Evolutionary conservation across 805 yeast species (phyloP).

Genomic region (Myxozyma vanderwaltii): DNA sequence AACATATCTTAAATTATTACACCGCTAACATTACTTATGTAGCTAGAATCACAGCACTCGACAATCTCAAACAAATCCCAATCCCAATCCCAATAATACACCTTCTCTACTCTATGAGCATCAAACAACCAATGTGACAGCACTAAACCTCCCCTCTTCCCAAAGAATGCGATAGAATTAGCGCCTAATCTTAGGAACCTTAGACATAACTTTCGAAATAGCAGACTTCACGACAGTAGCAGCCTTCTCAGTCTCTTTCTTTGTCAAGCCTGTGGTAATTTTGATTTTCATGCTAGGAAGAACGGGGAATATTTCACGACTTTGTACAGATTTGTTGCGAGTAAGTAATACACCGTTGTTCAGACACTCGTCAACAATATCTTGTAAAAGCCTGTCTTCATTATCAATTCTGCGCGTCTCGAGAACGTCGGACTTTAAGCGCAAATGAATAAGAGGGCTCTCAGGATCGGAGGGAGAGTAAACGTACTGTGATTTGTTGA

Average conservation of each 20-base stretch:
- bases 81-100: too few species aligned
- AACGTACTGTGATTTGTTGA: constrained; percentile 38
- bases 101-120: too few species aligned
- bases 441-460: constrained; percentile 73
- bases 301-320: constrained; percentile 73
- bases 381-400: constrained; percentile 65
- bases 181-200: constrained; percentile 24
- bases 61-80: too few species aligned
- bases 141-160: too few species aligned
- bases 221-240: constrained; percentile 40
- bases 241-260: constrained; percentile 50
- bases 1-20: too few species aligned
- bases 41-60: too few species aligned
- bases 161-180: too few species aligned
- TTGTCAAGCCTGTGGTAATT: constrained; percentile 51
- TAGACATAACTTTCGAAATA: constrained; percentile 31
- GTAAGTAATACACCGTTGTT: constrained; percentile 59
- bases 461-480: constrained; percentile 37
- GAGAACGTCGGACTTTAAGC: constrained; percentile 50
- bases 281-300: constrained; percentile 61
- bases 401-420: constrained; percentile 46
- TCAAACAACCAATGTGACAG: too few species aligned
- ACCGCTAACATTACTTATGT: too few species aligned
- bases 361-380: constrained; percentile 61
- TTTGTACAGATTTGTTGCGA: constrained; percentile 63